Evolutionary conservation across 2,329 filamentous ascomycete species (phyloP).

Genomic region (Aspergillus aculeatus): DNA sequence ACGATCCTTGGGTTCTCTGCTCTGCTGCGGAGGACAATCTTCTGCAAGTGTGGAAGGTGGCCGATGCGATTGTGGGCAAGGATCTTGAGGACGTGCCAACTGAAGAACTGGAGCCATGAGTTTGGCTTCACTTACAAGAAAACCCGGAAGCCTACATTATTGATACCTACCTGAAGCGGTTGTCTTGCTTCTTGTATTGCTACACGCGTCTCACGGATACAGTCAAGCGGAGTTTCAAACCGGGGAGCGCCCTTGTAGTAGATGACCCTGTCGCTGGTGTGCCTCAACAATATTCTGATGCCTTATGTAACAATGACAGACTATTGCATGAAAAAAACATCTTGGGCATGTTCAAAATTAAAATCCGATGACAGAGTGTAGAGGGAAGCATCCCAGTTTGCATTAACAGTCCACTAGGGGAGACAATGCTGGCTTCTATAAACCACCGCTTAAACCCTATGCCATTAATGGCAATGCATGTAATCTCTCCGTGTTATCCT

Average conservation of each 20-base stretch:
- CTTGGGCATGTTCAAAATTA: neutral
- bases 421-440: neutral
- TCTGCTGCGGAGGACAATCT: slow-evolving; percentile 96
- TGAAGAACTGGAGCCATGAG: slow-evolving; percentile 67
- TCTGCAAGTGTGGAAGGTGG: slow-evolving; percentile 89
- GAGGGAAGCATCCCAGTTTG: neutral
- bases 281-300: neutral
- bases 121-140: slow-evolving; percentile 47
- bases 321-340: neutral
- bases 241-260: neutral
- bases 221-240: neutral
- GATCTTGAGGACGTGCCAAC: slow-evolving; percentile 73
- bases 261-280: neutral
- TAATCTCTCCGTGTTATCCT: too few relatives aligned
- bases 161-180: slow-evolving; percentile 11
- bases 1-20: slow-evolving; percentile 94
- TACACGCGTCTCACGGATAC: neutral
- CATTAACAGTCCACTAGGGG: neutral
- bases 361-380: neutral
- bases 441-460: too few relatives aligned
- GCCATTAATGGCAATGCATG: too few relatives aligned
- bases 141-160: slow-evolving; percentile 21
- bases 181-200: slow-evolving; percentile 2
- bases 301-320: neutral
- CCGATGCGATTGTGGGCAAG: slow-evolving; percentile 75